These are phyloP conservation scores for Xylaria sp. DNA, from an alignment of 2,329 filamentous ascomycete species.

Conservation along the genomic window DNA sequence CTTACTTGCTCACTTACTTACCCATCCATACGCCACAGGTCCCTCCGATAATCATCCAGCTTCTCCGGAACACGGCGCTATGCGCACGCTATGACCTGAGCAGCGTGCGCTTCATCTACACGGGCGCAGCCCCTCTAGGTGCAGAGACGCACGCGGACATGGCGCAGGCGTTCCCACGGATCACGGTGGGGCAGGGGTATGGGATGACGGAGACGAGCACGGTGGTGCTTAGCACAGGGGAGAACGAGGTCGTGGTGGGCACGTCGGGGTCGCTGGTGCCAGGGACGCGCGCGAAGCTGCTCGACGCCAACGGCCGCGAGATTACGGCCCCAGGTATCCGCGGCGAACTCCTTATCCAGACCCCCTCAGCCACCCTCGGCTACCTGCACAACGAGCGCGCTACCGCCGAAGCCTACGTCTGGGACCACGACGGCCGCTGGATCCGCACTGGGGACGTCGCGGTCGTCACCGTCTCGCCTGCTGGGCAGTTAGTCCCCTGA, in stretches of 20 bases:
- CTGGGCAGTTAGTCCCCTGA: no score
- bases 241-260: constrained; percentile 74
- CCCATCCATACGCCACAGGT: constrained; percentile 60
- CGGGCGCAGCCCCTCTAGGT: constrained; percentile 81
- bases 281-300: constrained; percentile 70
- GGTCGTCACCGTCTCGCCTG: constrained; percentile 69
- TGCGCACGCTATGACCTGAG: constrained; percentile 77
- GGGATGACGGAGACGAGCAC: constrained; percentile 83
- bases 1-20: no score
- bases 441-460: constrained; percentile 89
- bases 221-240: constrained; percentile 69
- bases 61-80: constrained; percentile 71
- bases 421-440: constrained; percentile 75
- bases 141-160: constrained; percentile 74
- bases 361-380: constrained; percentile 79
- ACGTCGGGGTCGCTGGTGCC: constrained; percentile 78
- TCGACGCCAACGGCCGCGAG: constrained; percentile 75
- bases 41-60: constrained; percentile 82
- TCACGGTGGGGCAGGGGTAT: constrained; percentile 74
- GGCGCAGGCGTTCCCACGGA: constrained; percentile 56
- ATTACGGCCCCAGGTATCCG: constrained; percentile 72
- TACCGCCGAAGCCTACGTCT: constrained; percentile 79
- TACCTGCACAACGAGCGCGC: constrained; percentile 90
- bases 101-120: constrained; percentile 72
- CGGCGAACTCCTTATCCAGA: constrained; percentile 83